These are phyloP conservation scores for Colletotrichum sidae DNA, from an alignment of 2,329 filamentous ascomycete species.

Conservation along the genomic window DNA sequence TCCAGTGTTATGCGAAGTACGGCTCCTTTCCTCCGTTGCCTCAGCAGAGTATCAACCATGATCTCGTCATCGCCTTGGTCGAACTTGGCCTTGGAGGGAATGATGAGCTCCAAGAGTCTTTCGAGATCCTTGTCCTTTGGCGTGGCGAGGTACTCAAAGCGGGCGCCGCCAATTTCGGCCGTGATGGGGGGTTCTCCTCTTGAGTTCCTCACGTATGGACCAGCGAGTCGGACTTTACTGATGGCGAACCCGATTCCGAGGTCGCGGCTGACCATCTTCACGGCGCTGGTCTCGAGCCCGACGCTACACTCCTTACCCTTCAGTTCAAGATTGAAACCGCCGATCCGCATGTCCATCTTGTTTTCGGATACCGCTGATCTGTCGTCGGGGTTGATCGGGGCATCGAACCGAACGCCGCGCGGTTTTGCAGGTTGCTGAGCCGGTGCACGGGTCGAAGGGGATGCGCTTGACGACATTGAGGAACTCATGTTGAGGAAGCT, in stretches of 20 bases:
- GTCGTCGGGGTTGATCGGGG: slow-evolving; percentile 62
- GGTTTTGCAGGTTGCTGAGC: slow-evolving; percentile 57
- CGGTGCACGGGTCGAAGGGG: slow-evolving; percentile 54
- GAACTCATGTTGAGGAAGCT: slow-evolving; percentile 89
- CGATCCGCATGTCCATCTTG: slow-evolving; percentile 83
- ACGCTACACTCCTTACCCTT: slow-evolving; percentile 82
- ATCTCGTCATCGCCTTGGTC: slow-evolving; percentile 90
- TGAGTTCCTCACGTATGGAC: slow-evolving; percentile 71
- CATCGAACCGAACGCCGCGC: slow-evolving; percentile 69
- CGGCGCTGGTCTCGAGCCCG: slow-evolving; percentile 79
- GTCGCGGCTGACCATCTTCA: slow-evolving; percentile 83
- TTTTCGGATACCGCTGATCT: slow-evolving; percentile 60
- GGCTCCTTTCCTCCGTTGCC: slow-evolving; percentile 87
- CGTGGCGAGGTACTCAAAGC: slow-evolving; percentile 76
- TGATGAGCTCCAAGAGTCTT: slow-evolving; percentile 85
- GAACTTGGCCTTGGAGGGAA: slow-evolving; percentile 91
- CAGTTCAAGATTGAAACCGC: slow-evolving; percentile 81
- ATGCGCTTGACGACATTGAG: slow-evolving; percentile 82
- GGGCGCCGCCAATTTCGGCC: slow-evolving; percentile 73
- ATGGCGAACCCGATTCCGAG: slow-evolving; percentile 79
- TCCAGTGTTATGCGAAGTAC: slow-evolving; percentile 79
- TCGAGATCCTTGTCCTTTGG: slow-evolving; percentile 87
- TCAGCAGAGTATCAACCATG: slow-evolving; percentile 88
- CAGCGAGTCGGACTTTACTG: slow-evolving; percentile 79
- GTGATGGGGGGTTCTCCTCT: slow-evolving; percentile 69